Percentiles rank a stretch among this genome's conserved stretches.
Conservation (phyloP, 768 basidiomycete genomes). For the Auricularia sp. region DNA sequence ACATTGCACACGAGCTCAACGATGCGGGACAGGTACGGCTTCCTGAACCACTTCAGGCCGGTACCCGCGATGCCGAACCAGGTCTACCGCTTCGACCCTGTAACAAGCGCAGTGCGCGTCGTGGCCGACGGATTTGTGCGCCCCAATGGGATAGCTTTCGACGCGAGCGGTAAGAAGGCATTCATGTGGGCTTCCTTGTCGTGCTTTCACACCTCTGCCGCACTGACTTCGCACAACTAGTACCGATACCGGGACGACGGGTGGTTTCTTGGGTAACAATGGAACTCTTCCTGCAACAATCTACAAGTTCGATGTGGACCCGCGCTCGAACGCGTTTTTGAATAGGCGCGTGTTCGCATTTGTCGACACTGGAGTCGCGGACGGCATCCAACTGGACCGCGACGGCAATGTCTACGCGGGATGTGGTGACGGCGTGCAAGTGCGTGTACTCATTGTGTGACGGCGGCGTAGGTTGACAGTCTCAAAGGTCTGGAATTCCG, state of each 20-base stretch:
- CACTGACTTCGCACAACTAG: constrained; percentile 18
- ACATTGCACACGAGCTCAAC: too few relatives aligned
- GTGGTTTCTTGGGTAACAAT: constrained; percentile 39
- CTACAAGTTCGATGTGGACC: constrained; percentile 60
- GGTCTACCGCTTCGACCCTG: constrained; percentile 67
- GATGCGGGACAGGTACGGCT: constrained; percentile 43
- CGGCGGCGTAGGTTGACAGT: not conserved
- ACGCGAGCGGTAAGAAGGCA: constrained; percentile 49
- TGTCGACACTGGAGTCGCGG: constrained; percentile 52
- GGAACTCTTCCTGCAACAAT: constrained; percentile 59
- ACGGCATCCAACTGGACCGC: constrained; percentile 56
- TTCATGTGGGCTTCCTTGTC: constrained; percentile 39
- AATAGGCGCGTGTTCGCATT: constrained; percentile 62
- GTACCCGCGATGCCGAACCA: constrained; percentile 57
- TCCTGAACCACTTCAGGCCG: constrained; percentile 55
- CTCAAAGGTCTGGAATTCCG: constrained; percentile 39
- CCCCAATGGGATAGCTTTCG: constrained; percentile 68
- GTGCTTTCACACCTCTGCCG: constrained; percentile 4
- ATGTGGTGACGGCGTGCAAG: constrained; percentile 58
- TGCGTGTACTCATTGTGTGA: constrained; percentile 16
- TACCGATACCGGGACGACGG: constrained; percentile 39
- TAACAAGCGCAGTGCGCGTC: constrained; percentile 51
- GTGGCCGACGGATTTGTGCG: constrained; percentile 69
- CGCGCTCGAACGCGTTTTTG: constrained; percentile 38
- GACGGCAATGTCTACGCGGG: constrained; percentile 58